These are phyloP conservation scores for Coniella vitis DNA, from an alignment of 2,329 filamentous ascomycete species.

Conservation along the genomic window DNA sequence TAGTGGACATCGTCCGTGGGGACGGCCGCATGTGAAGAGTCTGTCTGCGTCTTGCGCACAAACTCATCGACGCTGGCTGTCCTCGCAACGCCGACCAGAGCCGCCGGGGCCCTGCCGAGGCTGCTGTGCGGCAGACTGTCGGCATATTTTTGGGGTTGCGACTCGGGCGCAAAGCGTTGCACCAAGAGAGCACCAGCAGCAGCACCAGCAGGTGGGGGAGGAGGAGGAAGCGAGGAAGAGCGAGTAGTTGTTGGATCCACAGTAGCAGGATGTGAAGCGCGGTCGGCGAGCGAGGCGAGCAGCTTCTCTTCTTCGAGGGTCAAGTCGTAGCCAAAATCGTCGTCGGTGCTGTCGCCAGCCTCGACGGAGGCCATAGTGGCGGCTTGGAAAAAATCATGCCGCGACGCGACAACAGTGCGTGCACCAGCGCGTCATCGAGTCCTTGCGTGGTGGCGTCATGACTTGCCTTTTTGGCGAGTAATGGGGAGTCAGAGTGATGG, in stretches of 20 bases:
- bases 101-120: constrained; percentile 3
- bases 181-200: neutral
- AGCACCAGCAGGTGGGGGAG: neutral
- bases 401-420: neutral
- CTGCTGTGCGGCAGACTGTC: constrained; percentile 2
- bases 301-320: constrained; percentile 39
- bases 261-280: neutral
- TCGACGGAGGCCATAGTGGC: constrained; percentile 13
- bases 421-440: constrained; percentile 9
- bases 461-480: constrained; percentile 2
- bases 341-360: constrained; percentile 27
- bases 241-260: neutral
- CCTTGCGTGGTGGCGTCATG: constrained; percentile 9
- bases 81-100: constrained; percentile 15
- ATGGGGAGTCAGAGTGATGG: too few relatives aligned
- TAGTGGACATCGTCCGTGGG: constrained; percentile 31
- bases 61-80: constrained; percentile 11
- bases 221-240: too few relatives aligned
- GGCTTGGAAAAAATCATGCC: constrained; percentile 8
- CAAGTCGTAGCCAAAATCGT: constrained; percentile 41
- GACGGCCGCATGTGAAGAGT: constrained; percentile 7
- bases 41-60: constrained; percentile 7
- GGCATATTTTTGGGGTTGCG: constrained; percentile 2
- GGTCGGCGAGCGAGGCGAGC: constrained; percentile 22
- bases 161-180: too few relatives aligned